These are phyloP conservation scores for Kwoniella shivajii DNA, from an alignment of 1,284 basidiomycete species.

Conservation along the genomic window DNA sequence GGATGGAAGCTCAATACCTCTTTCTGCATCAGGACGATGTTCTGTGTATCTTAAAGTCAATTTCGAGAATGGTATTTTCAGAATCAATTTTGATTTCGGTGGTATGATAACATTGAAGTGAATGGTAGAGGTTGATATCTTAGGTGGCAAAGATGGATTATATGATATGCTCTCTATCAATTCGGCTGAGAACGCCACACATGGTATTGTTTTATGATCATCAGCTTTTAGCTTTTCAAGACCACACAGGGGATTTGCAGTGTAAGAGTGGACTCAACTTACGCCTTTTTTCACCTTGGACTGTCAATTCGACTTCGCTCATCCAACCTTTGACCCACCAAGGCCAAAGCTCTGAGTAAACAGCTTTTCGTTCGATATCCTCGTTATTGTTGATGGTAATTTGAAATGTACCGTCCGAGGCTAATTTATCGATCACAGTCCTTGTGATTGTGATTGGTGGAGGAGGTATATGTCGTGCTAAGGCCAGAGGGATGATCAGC, in stretches of 20 bases:
- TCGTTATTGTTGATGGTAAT: constrained; percentile 70
- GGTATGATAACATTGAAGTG: constrained; percentile 74
- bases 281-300: constrained; percentile 32
- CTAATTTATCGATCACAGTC: constrained; percentile 72
- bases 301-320: constrained; percentile 67
- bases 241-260: not conserved
- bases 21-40: constrained; percentile 91
- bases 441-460: constrained; percentile 68
- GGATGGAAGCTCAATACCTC: constrained; percentile 88
- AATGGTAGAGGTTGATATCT: constrained; percentile 68
- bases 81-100: constrained; percentile 63
- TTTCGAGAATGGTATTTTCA: constrained; percentile 78
- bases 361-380: constrained; percentile 58
- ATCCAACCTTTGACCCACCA: constrained; percentile 89
- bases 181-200: constrained; percentile 57
- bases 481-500: not conserved
- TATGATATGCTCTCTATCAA: constrained; percentile 67
- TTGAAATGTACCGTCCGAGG: constrained; percentile 72
- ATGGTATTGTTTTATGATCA: not conserved
- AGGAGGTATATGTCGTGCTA: constrained; percentile 49
- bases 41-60: constrained; percentile 91
- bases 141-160: constrained; percentile 67
- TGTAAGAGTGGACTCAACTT: not conserved
- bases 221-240: not conserved
- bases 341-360: constrained; percentile 90